A percentile compares a stretch with the other conserved stretches of the same genome.
phyloP scores from a whole-genome alignment of 345 rosid species.

The Trapa bicornis region DNA sequence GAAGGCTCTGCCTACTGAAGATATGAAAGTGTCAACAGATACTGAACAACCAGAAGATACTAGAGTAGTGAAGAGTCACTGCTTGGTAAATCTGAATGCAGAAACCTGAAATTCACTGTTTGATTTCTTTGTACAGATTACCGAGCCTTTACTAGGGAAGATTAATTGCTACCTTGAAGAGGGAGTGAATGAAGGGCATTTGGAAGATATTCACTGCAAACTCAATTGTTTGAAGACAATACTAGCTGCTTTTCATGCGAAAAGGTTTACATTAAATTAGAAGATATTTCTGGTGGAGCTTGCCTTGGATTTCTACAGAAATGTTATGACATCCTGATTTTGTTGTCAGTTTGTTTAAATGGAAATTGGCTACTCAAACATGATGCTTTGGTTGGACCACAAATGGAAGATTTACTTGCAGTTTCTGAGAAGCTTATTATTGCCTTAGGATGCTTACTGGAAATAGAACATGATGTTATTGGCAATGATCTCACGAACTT shows the following conservation, averaged over 20 bases:
- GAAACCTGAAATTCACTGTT: slow-evolving; percentile 60
- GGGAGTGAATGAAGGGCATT: slow-evolving; percentile 21
- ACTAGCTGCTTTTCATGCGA: slow-evolving; percentile 36
- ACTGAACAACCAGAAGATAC: slow-evolving; percentile 16
- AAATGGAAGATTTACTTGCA: slow-evolving; percentile 24
- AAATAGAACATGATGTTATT: slow-evolving; percentile 67
- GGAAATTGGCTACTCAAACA: slow-evolving; percentile 20
- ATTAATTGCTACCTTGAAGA: slow-evolving; percentile 33
- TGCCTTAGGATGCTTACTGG: slow-evolving; percentile 48
- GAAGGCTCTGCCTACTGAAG: slow-evolving; percentile 28
- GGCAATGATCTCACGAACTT: slow-evolving; percentile 50
- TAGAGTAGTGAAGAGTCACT: slow-evolving; percentile 19
- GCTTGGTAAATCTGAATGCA: slow-evolving; percentile 32
- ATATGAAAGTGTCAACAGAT: slow-evolving; percentile 16
- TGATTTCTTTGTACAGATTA: slow-evolving; percentile 66
- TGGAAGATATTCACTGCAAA: slow-evolving; percentile 33
- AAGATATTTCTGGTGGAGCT: slow-evolving; percentile 72
- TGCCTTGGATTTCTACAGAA: slow-evolving; percentile 56
- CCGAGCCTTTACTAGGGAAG: slow-evolving; percentile 63
- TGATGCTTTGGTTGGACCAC: slow-evolving; percentile 16
- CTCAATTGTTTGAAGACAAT: slow-evolving; percentile 46
- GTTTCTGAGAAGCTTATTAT: slow-evolving; percentile 50
- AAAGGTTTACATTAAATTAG: slow-evolving; percentile 53
- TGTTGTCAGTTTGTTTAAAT: slow-evolving; percentile 28
- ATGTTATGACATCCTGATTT: slow-evolving; percentile 34